A percentile compares a stretch with the other conserved stretches of the same genome.
These are phyloP conservation scores for Vanderwaltozyma yarrowii DNA, from an alignment of 805 yeast species.

Conservation along the genomic window DNA sequence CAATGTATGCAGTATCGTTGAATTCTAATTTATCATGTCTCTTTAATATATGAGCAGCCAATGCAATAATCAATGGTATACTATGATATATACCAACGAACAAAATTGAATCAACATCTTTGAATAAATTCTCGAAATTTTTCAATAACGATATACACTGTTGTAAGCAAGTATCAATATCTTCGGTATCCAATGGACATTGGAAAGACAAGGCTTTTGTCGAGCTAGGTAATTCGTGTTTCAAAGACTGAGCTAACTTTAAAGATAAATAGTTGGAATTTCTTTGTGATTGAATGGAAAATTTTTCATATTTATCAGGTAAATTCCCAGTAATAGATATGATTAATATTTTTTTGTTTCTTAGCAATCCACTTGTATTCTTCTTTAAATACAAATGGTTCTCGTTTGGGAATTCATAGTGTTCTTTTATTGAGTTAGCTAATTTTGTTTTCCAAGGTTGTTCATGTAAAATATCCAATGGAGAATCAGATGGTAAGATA, in stretches of 20 bases:
- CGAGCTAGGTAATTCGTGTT: constrained; percentile 16
- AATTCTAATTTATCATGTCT: constrained; percentile 13
- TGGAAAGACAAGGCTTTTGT: constrained; percentile 28
- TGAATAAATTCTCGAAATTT: constrained; percentile 40
- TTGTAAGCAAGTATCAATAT: constrained; percentile 29
- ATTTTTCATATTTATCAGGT: constrained; percentile 26
- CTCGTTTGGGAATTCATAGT: constrained; percentile 31
- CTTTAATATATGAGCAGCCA: constrained; percentile 38
- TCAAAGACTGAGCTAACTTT: constrained; percentile 23
- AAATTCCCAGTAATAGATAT: constrained; percentile 25
- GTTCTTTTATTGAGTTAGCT: constrained; percentile 27
- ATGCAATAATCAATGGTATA: constrained; percentile 38
- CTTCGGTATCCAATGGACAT: constrained; percentile 24
- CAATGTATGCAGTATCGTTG: constrained; percentile 17
- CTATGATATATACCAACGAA: constrained; percentile 46
- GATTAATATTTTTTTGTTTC: constrained; percentile 20
- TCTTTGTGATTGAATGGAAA: constrained; percentile 20
- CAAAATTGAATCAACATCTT: constrained; percentile 39
- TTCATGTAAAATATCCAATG: constrained; percentile 21
- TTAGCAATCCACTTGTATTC: constrained; percentile 9
- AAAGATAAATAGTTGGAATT: constrained; percentile 22
- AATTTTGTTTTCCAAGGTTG: constrained; percentile 28
- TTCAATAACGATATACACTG: constrained; percentile 36
- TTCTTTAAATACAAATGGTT: constrained; percentile 30
- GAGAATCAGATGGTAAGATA: constrained; percentile 24